phyloP scores from a whole-genome alignment of 108 stramenopile genomes.

The Nitzschia palea region DNA sequence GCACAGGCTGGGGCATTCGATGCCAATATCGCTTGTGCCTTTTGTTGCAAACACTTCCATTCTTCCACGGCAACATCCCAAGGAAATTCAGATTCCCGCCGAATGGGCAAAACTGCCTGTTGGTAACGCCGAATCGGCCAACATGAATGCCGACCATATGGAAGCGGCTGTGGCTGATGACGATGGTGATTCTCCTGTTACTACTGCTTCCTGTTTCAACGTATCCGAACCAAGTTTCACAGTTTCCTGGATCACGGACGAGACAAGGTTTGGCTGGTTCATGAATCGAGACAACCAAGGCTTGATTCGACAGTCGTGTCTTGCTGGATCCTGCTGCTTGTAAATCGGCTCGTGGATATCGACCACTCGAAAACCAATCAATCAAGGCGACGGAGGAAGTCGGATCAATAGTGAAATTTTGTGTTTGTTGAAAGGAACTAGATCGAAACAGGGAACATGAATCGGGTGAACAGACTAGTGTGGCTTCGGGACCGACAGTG shows the following conservation, averaged over 20 bases:
- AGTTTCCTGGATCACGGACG: no score
- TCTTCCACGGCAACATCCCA: slow-evolving; percentile 20
- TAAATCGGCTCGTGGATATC: slow-evolving; percentile 22
- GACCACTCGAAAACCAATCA: slow-evolving; percentile 57
- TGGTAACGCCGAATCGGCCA: slow-evolving; percentile 80
- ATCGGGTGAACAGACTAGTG: slow-evolving; percentile 56
- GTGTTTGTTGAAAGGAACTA: slow-evolving; percentile 34
- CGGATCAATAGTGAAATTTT: slow-evolving; percentile 31
- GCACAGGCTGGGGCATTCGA: slow-evolving; percentile 67
- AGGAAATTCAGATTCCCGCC: no score
- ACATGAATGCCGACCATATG: slow-evolving; percentile 44
- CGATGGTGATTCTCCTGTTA: no score
- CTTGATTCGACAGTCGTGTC: no score
- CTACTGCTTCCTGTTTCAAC: no score
- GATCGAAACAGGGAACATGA: slow-evolving; percentile 39
- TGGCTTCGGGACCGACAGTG: slow-evolving; percentile 28
- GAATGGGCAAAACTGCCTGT: slow-evolving; percentile 89
- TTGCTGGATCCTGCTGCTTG: no score
- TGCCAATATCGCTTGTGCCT: slow-evolving; percentile 50
- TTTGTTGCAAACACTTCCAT: slow-evolving; percentile 50
- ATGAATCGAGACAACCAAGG: no score
- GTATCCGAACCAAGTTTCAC: no score
- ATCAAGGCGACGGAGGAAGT: slow-evolving; percentile 32
- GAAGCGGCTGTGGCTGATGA: no score
- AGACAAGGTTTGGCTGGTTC: no score